These are phyloP conservation scores for Cladosporium sp. DNA, from an alignment of 2,329 filamentous ascomycete species.

Conservation along the genomic window DNA sequence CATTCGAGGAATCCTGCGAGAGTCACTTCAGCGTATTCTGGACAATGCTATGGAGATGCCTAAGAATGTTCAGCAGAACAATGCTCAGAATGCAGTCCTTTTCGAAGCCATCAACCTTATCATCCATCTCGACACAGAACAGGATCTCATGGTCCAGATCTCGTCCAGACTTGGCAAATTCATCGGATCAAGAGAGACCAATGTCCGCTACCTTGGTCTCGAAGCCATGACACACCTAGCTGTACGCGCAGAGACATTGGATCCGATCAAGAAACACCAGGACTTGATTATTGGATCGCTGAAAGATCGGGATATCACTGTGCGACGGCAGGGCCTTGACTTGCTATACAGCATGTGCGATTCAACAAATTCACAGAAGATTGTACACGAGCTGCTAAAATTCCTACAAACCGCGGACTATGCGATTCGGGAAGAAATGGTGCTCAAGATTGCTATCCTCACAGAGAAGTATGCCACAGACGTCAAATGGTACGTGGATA, in stretches of 20 bases:
- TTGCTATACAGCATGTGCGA: slow-evolving; percentile 99
- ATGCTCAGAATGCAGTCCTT: slow-evolving; percentile 93
- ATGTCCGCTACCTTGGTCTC: slow-evolving; percentile 89
- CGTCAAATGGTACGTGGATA: slow-evolving; percentile 98
- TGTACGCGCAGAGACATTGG: slow-evolving; percentile 85
- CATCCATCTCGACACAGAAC: slow-evolving; percentile 94
- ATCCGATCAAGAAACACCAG: slow-evolving; percentile 97
- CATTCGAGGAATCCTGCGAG: slow-evolving; percentile 83
- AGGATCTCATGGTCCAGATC: slow-evolving; percentile 92
- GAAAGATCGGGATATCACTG: slow-evolving; percentile 93
- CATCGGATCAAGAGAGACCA: slow-evolving; percentile 94
- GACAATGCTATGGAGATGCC: slow-evolving; percentile 88
- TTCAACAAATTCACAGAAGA: slow-evolving; percentile 84
- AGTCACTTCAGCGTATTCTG: slow-evolving; percentile 85
- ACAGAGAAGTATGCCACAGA: slow-evolving; percentile 99
- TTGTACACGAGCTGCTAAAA: slow-evolving; percentile 87
- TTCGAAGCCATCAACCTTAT: slow-evolving; percentile 99
- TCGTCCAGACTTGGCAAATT: slow-evolving; percentile 88
- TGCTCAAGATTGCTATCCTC: slow-evolving; percentile 94
- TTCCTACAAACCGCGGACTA: slow-evolving; percentile 97
- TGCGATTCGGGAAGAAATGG: slow-evolving; percentile 98
- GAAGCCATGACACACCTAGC: slow-evolving; percentile 99
- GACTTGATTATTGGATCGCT: slow-evolving; percentile 91
- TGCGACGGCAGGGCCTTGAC: slow-evolving; percentile 90
- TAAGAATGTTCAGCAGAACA: slow-evolving; percentile 99